A percentile compares a stretch with the other conserved stretches of the same genome.
Conservation (phyloP, 441 rosid species). For the Adansonia grandidieri region DNA sequence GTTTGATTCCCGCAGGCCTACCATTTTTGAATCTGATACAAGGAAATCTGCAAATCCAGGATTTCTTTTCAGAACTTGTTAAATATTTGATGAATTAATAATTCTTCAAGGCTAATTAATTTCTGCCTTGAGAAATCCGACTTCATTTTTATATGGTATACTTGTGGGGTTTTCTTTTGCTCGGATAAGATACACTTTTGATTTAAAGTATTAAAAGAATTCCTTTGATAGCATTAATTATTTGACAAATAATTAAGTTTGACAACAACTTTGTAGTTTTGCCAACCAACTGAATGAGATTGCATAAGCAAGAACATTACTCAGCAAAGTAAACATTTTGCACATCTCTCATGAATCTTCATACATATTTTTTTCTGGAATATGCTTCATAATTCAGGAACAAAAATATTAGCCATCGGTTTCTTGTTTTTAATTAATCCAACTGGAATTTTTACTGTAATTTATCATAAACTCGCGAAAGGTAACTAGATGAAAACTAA, state of each 20-base stretch:
- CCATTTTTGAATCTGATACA: conserved; percentile 12
- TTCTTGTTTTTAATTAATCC: no score
- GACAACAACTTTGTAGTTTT: not conserved
- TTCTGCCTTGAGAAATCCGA: not conserved
- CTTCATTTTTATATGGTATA: not conserved
- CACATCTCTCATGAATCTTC: conserved; percentile 11
- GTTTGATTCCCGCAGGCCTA: conserved; percentile 22
- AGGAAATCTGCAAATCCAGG: not conserved
- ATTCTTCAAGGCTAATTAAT: not conserved
- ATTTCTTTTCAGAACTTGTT: not conserved
- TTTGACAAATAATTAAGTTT: not conserved
- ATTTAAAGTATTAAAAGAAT: not conserved
- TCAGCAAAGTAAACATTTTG: not conserved
- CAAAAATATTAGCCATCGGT: no score
- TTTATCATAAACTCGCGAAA: not conserved
- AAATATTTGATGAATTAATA: not conserved
- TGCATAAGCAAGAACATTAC: conserved; percentile 2
- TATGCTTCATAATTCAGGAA: not conserved
- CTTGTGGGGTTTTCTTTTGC: not conserved
- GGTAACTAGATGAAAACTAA: not conserved
- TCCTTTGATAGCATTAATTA: not conserved
- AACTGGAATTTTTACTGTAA: no score
- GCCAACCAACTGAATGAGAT: conserved; percentile 3
- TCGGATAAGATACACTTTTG: not conserved
- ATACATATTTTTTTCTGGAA: not conserved